Evolutionary conservation across 2,329 filamentous ascomycete genomes (phyloP).

Genomic region (Monosporascus ibericus): DNA sequence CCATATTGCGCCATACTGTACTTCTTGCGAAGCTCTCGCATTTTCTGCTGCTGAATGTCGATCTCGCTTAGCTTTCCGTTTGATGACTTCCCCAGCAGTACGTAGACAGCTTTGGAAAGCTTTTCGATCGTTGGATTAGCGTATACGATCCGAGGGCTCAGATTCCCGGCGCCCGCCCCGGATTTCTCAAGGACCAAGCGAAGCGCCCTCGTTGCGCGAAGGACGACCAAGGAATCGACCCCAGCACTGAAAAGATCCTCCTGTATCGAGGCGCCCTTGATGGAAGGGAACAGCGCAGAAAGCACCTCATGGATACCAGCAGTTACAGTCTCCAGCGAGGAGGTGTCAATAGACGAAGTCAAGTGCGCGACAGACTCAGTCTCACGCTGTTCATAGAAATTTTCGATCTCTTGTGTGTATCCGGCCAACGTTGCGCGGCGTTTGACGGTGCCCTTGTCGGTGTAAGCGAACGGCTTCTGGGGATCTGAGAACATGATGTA

Average conservation of each 20-base stretch:
- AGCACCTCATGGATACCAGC: constrained; percentile 13
- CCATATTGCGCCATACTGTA: constrained; percentile 3
- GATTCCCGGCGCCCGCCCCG: background rate
- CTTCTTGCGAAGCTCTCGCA: constrained; percentile 13
- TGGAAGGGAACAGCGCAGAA: constrained; percentile 10
- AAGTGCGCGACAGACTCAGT: constrained; percentile 5
- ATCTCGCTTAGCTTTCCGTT: background rate
- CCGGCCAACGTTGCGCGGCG: constrained; percentile 31
- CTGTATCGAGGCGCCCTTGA: constrained; percentile 12
- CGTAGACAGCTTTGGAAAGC: background rate
- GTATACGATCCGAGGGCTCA: constrained; percentile 21
- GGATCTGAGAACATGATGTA: constrained; percentile 35
- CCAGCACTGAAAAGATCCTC: constrained; percentile 20
- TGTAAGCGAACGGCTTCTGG: constrained; percentile 36
- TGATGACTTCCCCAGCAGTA: background rate
- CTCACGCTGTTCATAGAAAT: constrained; percentile 30
- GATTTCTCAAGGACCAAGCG: background rate
- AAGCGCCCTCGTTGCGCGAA: background rate
- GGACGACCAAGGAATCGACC: constrained; percentile 22
- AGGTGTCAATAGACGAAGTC: constrained; percentile 12
- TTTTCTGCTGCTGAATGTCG: background rate
- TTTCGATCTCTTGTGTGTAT: constrained; percentile 40
- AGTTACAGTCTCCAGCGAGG: constrained; percentile 17
- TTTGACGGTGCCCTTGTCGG: constrained; percentile 40
- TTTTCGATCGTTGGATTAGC: constrained; percentile 13